A percentile compares a stretch with the other conserved stretches of the same genome.
Conservation (phyloP, 2,329 filamentous ascomycete species). For the Xylaria multiplex region DNA sequence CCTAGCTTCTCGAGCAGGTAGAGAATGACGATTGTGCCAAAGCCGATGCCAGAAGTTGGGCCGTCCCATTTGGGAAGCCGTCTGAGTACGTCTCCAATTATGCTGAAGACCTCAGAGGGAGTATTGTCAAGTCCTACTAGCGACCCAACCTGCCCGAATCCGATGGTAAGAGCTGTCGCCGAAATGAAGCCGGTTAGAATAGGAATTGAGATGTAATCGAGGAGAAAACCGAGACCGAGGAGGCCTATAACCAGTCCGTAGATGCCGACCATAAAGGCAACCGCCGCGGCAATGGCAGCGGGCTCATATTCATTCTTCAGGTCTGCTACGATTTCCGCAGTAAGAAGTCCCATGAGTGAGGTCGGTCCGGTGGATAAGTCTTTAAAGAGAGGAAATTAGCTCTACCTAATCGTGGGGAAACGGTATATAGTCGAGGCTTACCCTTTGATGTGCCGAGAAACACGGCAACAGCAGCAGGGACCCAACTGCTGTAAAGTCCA, state of each 20-base stretch:
- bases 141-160: conserved; percentile 70
- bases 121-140: conserved; percentile 67
- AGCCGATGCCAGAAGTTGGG: conserved; percentile 67
- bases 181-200: conserved; percentile 74
- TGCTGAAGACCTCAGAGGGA: conserved; percentile 61
- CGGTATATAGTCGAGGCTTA: conserved; percentile 38
- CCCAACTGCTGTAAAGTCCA: conserved; percentile 68
- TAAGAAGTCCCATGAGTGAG: conserved; percentile 71
- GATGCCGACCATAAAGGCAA: conserved; percentile 71
- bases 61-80: conserved; percentile 67
- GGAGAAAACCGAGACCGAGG: conserved; percentile 70
- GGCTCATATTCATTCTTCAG: conserved; percentile 62
- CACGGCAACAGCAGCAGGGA: conserved; percentile 66
- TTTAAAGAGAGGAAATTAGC: conserved; percentile 41
- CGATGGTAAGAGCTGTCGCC: conserved; percentile 72
- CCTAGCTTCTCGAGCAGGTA: conserved; percentile 66
- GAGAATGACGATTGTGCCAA: conserved; percentile 66
- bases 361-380: conserved; percentile 72
- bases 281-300: conserved; percentile 67
- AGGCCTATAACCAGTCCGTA: conserved; percentile 69
- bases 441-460: conserved; percentile 72
- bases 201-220: conserved; percentile 73
- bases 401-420: conserved; percentile 48
- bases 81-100: conserved; percentile 68
- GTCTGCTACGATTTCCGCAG: conserved; percentile 67